Base-by-base conservation (phyloP, 163 green algal genomes). In the Prototheca wickerhamii region DNA sequence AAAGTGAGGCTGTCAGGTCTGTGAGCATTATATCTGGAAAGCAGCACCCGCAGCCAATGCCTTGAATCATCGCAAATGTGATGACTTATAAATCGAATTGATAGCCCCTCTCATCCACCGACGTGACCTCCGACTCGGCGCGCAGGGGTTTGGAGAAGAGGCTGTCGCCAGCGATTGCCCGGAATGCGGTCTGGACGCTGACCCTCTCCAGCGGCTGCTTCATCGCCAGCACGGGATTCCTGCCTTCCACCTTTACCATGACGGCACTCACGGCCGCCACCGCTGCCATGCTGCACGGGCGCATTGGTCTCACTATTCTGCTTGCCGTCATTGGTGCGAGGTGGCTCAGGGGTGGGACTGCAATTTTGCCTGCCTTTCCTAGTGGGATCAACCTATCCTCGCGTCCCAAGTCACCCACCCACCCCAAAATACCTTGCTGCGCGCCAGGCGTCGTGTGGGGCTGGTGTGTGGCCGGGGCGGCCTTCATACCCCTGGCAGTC, bases 231-330 rank as follows among this genome's bases (percentile, higher is more conserved):
- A 89, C 84, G 30, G 69, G 71, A 17, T 75, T 96, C n/a, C 83
- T 95, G 28, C 88, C 88, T 12, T 84, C 65, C 40, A 86, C 74
- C 33, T 93, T 95, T 56, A 71, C 83, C 37, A 94, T 94, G 87
- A 81, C 80, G 60, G 68, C 55, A 18, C 67, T 91, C 51, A 90
- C 81, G 2, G 61, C 64, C 7, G 86, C 85, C 25, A 59, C 77
- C 5, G 81, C 85, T 23, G 70, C 58, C 17, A 57, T 76, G 6
- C 49, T 85, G 37, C 32, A 63, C 23, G 57, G 49, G n/a, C 10
- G 43, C 12, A 10, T 54, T 6, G 10, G 20, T 28, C 20, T 25
- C 12, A 54, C 46, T 18, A 3, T 54, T 18, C 12, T 25, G 6
- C 12, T 54, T 18, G n/a, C 46, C 18, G 46, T 54, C 12, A 25